A percentile compares a stretch with the other conserved stretches of the same genome.
Conservation (phyloP, 1,284 basidiomycete genomes). For the Ustilago esculenta region DNA sequence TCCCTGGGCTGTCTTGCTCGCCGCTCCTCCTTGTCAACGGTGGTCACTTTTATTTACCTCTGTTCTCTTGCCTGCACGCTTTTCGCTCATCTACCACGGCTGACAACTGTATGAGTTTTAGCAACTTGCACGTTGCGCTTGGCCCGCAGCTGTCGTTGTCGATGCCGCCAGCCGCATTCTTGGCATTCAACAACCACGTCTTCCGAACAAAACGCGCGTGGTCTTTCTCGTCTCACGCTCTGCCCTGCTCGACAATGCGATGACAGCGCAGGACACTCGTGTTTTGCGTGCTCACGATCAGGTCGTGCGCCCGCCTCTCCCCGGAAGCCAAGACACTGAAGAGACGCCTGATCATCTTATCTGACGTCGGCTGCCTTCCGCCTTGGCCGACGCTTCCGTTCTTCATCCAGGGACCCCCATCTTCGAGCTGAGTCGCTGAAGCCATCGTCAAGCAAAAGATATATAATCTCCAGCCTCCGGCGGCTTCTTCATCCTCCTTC, state of each 20-base stretch:
- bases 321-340: not conserved
- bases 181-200: conserved; percentile 16
- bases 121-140: not conserved
- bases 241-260: not conserved
- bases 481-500: conserved; percentile 37
- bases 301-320: not conserved
- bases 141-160: conserved; percentile 2
- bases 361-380: conserved; percentile 23
- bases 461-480: conserved; percentile 37
- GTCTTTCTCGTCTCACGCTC: conserved; percentile 2
- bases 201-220: conserved; percentile 10
- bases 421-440: not conserved
- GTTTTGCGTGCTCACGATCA: conserved; percentile 39
- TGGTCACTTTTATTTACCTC: not conserved
- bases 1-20: no score
- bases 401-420: conserved; percentile 3
- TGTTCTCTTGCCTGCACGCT: not conserved
- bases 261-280: no score
- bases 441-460: conserved; percentile 11
- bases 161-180: conserved; percentile 29
- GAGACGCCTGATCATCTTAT: conserved; percentile 4
- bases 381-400: conserved; percentile 22
- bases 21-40: no score
- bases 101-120: no score
- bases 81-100: no score